Conservation (phyloP, 1,284 basidiomycete genomes). For the Ceratobasidium sp. region DNA sequence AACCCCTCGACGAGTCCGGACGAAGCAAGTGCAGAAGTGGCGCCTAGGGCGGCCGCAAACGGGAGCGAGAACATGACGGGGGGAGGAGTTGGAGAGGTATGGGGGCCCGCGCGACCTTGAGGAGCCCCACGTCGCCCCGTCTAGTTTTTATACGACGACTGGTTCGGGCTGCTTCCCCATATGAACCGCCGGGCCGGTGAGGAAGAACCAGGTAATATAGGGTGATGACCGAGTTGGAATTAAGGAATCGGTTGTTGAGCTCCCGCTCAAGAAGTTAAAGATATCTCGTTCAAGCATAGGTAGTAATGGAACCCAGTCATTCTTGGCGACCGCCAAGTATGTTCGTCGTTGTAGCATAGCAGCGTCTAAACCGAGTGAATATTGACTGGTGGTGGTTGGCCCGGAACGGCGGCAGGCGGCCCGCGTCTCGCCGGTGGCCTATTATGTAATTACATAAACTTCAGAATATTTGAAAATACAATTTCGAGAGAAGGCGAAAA, state of each 20-base stretch:
- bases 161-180: background rate
- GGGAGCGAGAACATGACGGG: slow-evolving; percentile 13
- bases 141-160: background rate
- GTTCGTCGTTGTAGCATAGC: background rate
- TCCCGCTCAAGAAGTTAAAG: slow-evolving; percentile 28
- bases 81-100: background rate
- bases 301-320: background rate
- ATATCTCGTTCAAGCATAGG: slow-evolving; percentile 21
- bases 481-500: background rate
- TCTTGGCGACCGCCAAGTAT: background rate
- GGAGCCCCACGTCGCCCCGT: slow-evolving; percentile 36
- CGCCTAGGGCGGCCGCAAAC: slow-evolving; percentile 12
- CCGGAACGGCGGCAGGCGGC: slow-evolving; percentile 6
- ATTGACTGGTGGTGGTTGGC: background rate
- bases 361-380: background rate
- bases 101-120: slow-evolving; percentile 33
- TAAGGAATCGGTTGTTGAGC: background rate
- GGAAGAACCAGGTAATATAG: background rate
- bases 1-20: background rate
- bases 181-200: slow-evolving; percentile 22
- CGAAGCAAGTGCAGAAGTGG: slow-evolving; percentile 10
- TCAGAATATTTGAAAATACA: background rate
- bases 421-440: background rate
- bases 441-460: background rate
- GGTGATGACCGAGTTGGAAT: background rate